Conservation (phyloP, 805 yeast genomes). For the Diddensiella caesifluorescens region DNA sequence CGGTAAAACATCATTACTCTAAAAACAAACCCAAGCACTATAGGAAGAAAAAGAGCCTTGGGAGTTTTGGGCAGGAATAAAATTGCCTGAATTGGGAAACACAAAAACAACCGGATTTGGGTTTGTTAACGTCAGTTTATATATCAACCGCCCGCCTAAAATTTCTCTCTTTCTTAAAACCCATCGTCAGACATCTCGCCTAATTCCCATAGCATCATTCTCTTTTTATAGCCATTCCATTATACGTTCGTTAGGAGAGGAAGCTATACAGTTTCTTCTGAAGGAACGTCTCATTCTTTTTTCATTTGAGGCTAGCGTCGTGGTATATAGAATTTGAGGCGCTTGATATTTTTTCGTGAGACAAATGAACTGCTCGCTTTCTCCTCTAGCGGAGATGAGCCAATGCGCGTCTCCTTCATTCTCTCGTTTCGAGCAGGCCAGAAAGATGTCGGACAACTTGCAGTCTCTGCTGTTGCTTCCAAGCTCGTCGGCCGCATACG, state of each 20-base stretch:
- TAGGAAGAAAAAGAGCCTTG: no score
- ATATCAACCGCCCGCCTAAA: neutral
- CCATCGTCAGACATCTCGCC: neutral
- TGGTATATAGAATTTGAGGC: neutral
- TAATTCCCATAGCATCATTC: neutral
- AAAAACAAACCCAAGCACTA: no score
- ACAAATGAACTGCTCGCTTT: conserved; percentile 5
- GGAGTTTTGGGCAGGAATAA: no score
- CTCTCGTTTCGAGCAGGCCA: conserved; percentile 13
- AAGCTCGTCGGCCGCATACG: neutral
- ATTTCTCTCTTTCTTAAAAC: neutral
- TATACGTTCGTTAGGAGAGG: no score
- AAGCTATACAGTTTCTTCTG: no score
- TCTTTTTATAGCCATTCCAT: neutral
- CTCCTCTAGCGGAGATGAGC: conserved; percentile 8
- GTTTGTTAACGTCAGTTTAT: neutral
- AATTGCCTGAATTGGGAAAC: conserved; percentile 3
- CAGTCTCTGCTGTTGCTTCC: conserved; percentile 12
- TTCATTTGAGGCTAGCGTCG: no score
- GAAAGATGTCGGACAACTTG: conserved; percentile 13
- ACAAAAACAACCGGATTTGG: conserved; percentile 5
- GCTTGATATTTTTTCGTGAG: neutral
- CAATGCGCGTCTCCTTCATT: neutral
- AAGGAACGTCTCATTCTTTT: no score
- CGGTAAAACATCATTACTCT: no score